Evolutionary conservation across 2,329 filamentous ascomycete species (phyloP), one percentile per base, ranked within the genome.

Genomic region (Dactylonectria macrodidyma): DNA sequence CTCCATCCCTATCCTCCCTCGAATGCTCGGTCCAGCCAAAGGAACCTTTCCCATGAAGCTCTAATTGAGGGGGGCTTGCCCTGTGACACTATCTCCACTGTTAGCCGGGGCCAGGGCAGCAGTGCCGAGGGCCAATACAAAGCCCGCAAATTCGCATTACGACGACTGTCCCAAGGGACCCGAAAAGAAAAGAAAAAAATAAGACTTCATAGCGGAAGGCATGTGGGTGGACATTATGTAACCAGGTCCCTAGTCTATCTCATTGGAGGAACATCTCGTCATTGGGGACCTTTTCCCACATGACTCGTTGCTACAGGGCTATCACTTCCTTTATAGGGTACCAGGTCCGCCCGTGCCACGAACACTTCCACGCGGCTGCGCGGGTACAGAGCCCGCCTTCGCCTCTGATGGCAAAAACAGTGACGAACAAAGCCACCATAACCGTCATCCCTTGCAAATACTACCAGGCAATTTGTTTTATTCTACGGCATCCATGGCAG

Each of bases 111-210:
- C 34, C 24, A 51, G 48, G 36, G 34, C 22, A 38, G 6, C 41
- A 54, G 9, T 54, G 33, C 51, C 51, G 51, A 54, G 30, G 56
- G 10, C 62, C 62, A 65, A 65, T 65, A 24, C 41, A 11, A 51
- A 56, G 44, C 22, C 34, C 38, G 12, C 50, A 22, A 51, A 56
- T 60, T 65, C 57, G 44, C 55, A 48, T 65, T 30, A 30, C 26
- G 62, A 65, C 62, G 55, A 59, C 36, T 36, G 55, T 41, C 24
- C 24, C 46, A 16, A 12, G 26, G 26, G 26, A 30, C 26, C 34
- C 19, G 24, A 59, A n/a, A 65, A 54, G 50, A 47, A 38, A 16
- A 48, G 46, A 63, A 46, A 46, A 51, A 19, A 19, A 19, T 19
- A 19, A 19, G 19, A 19, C 19, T 19, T 19, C 56, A 48, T 38